Evolutionary conservation across 2,329 filamentous ascomycete species (phyloP).

Genomic region (Amauroascus niger): DNA sequence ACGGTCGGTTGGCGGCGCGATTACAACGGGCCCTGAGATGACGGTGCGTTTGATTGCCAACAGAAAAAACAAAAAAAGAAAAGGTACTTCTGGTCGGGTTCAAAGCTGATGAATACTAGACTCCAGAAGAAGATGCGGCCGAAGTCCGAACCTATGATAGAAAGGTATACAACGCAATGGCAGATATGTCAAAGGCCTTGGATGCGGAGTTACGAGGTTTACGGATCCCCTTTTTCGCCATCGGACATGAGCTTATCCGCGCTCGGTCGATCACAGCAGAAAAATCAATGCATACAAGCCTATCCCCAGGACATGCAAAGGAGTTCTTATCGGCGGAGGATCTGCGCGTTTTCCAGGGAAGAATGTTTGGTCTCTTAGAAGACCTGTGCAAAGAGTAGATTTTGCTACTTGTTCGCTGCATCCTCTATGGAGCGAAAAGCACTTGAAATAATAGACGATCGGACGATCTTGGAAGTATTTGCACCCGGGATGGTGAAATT

Average conservation of each 20-base stretch:
- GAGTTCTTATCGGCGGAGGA: constrained; percentile 34
- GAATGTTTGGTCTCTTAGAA: constrained; percentile 43
- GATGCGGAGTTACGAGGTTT: constrained; percentile 46
- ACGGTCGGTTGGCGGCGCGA: constrained; percentile 39
- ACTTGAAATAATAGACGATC: background rate
- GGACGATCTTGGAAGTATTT: no score
- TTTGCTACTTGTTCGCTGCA: background rate
- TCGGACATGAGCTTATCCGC: constrained; percentile 36
- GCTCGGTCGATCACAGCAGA: constrained; percentile 12
- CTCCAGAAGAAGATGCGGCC: constrained; percentile 40
- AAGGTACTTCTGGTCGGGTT: background rate
- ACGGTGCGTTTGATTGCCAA: constrained; percentile 22
- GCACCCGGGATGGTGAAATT: no score
- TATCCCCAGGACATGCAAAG: constrained; percentile 10
- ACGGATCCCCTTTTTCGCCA: constrained; percentile 53
- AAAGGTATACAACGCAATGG: constrained; percentile 53
- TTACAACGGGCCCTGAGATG: constrained; percentile 25
- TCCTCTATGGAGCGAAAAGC: background rate
- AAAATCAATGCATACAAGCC: background rate
- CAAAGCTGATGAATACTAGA: constrained; percentile 23
- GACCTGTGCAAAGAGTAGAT: constrained; percentile 38
- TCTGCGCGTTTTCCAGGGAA: constrained; percentile 37
- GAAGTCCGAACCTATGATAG: constrained; percentile 51
- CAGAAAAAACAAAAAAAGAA: background rate
- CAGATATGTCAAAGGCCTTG: constrained; percentile 52